Percentiles rank a stretch among this genome's conserved stretches.
phyloP scores from a whole-genome alignment of 768 basidiomycete species.

The Kwoniella dejecticola region DNA sequence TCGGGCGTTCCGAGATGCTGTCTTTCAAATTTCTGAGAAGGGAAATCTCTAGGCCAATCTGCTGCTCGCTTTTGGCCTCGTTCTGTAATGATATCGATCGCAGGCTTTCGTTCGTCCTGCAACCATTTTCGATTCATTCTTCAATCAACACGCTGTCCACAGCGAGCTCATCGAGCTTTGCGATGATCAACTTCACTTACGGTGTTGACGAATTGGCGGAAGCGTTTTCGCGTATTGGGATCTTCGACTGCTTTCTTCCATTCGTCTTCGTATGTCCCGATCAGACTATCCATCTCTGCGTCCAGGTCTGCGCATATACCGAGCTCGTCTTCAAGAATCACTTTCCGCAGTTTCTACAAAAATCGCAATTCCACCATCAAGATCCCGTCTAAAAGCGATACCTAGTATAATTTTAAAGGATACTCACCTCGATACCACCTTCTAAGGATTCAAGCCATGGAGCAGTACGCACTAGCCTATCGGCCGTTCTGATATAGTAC shows the following conservation, averaged over 20 bases:
- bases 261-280: constrained; percentile 69
- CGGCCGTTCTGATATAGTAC: constrained; percentile 71
- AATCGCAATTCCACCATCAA: too few relatives aligned
- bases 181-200: constrained; percentile 35
- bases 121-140: too few relatives aligned
- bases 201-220: constrained; percentile 71
- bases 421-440: constrained; percentile 62
- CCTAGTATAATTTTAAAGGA: too few relatives aligned
- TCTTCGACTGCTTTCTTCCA: constrained; percentile 68
- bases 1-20: constrained; percentile 59
- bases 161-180: neutral
- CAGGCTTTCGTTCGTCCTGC: constrained; percentile 58
- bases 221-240: constrained; percentile 60
- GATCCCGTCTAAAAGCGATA: too few relatives aligned
- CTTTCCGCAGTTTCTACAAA: constrained; percentile 61
- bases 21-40: constrained; percentile 51
- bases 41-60: constrained; percentile 67
- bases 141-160: neutral
- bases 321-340: constrained; percentile 70
- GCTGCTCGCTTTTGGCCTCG: constrained; percentile 68
- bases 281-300: constrained; percentile 65
- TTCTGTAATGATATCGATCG: constrained; percentile 63
- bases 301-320: constrained; percentile 73
- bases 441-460: constrained; percentile 73
- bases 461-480: constrained; percentile 70